Conservation (phyloP, 495 filamentous ascomycete genomes). For the Aspergillus cavernicola region DNA sequence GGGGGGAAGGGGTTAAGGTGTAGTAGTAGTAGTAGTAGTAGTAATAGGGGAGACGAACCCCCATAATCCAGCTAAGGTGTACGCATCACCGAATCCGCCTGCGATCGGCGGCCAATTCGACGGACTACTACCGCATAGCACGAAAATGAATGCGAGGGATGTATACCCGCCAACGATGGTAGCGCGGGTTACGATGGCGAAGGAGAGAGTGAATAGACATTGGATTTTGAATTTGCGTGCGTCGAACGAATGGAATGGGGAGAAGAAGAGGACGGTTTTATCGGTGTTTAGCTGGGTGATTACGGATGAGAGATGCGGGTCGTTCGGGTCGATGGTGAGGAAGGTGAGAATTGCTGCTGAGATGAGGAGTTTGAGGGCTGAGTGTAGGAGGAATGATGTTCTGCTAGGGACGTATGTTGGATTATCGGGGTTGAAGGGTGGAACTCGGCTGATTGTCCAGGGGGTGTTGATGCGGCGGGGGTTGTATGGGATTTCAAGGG, state of each 20-base stretch:
- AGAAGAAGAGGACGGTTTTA: constrained; percentile 1
- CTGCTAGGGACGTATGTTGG: neutral
- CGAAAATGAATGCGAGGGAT: neutral
- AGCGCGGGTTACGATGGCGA: constrained; percentile 15
- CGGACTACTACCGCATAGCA: constrained; percentile 7
- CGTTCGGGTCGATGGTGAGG: constrained; percentile 12
- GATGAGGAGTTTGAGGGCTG: neutral
- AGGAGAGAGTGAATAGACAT: constrained; percentile 14
- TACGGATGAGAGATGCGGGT: neutral
- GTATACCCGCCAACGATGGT: constrained; percentile 14
- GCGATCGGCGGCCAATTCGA: constrained; percentile 18
- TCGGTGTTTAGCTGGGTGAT: constrained; percentile 1
- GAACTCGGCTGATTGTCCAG: constrained; percentile 15
- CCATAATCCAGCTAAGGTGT: constrained; percentile 17
- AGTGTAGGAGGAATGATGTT: constrained; percentile 4
- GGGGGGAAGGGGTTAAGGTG: neutral
- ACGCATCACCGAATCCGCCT: constrained; percentile 10
- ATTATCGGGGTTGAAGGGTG: neutral
- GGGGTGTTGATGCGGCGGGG: constrained; percentile 25
- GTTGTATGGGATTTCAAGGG: constrained; percentile 15
- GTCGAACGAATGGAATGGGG: neutral
- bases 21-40: neutral
- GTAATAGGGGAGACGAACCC: constrained; percentile 9
- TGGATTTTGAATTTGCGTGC: neutral
- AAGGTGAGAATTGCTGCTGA: constrained; percentile 1